Evolutionary conservation across 2,329 filamentous ascomycete genomes (phyloP).

Genomic region (Arthrobotrys conoides): DNA sequence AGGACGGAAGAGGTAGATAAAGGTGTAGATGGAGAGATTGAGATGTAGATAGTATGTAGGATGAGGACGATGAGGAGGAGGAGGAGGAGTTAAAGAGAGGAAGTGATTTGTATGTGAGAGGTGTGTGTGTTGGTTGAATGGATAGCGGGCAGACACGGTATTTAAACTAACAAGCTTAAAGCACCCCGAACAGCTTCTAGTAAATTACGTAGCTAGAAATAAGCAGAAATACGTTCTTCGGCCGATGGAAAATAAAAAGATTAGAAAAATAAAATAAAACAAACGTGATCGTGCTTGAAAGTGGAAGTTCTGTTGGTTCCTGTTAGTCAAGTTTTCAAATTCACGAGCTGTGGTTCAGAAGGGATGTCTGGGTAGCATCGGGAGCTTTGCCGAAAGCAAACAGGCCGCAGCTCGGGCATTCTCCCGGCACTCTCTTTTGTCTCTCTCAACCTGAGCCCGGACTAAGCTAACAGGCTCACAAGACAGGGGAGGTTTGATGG

Average conservation of each 20-base stretch:
- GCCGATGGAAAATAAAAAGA: conserved; percentile 34
- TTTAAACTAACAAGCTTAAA: too few relatives aligned
- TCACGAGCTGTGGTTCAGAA: too few relatives aligned
- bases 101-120: too few relatives aligned
- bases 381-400: conserved; percentile 57
- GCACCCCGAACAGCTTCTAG: background rate
- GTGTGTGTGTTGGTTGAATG: conserved; percentile 9
- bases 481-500: too few relatives aligned
- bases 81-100: background rate
- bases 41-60: background rate
- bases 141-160: conserved; percentile 25
- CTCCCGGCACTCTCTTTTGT: background rate
- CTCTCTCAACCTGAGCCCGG: too few relatives aligned
- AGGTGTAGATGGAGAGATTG: background rate
- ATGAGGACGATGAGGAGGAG: background rate
- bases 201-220: background rate
- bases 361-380: conserved; percentile 43
- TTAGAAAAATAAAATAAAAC: too few relatives aligned
- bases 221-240: conserved; percentile 52
- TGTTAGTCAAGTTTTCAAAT: background rate
- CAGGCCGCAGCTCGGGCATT: conserved; percentile 52
- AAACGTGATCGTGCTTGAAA: conserved; percentile 45
- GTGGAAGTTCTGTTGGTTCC: conserved; percentile 43
- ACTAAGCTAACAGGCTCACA: too few relatives aligned
- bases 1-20: background rate